Evolutionary conservation across 352 stramenopile genomes (phyloP).

Genomic region (Globisporangium lucens): DNA sequence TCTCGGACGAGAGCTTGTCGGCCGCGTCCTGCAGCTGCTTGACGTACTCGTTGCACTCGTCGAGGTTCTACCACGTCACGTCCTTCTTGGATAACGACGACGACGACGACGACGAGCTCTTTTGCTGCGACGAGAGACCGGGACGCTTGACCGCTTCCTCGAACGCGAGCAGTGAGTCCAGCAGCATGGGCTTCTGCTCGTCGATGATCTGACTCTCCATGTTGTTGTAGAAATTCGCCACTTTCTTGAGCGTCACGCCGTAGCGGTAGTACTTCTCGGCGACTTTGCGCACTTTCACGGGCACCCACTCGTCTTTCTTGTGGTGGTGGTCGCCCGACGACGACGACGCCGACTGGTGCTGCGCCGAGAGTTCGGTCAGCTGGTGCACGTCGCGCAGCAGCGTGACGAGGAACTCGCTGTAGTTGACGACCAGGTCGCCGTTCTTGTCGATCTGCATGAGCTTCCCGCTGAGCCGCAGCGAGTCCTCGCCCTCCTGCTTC

Average conservation of each 20-base stretch:
- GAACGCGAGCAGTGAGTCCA: constrained; percentile 91
- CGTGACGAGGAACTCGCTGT: constrained; percentile 91
- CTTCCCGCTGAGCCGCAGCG: constrained; percentile 70
- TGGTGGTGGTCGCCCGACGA: constrained; percentile 2
- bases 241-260: constrained; percentile 94
- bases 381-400: constrained; percentile 91
- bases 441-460: constrained; percentile 92
- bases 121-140: constrained; percentile 38
- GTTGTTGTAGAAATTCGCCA: constrained; percentile 97
- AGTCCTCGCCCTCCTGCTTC: constrained; percentile 55
- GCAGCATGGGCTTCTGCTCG: constrained; percentile 93
- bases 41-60: constrained; percentile 93
- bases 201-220: constrained; percentile 94
- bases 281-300: constrained; percentile 61
- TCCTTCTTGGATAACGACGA: constrained; percentile 48
- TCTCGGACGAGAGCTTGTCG: constrained; percentile 88
- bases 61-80: constrained; percentile 89
- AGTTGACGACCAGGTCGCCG: constrained; percentile 91
- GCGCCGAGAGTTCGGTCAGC: constrained; percentile 83
- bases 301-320: constrained; percentile 57
- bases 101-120: constrained; percentile 30
- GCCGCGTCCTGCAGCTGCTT: constrained; percentile 87
- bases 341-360: constrained; percentile 23
- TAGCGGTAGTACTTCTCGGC: constrained; percentile 94
- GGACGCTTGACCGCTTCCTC: constrained; percentile 80